Percentiles rank a stretch among this genome's conserved stretches.
Evolutionary conservation across 2,329 filamentous ascomycete genomes (phyloP).

Genomic region (Colletotrichum viniferum): DNA sequence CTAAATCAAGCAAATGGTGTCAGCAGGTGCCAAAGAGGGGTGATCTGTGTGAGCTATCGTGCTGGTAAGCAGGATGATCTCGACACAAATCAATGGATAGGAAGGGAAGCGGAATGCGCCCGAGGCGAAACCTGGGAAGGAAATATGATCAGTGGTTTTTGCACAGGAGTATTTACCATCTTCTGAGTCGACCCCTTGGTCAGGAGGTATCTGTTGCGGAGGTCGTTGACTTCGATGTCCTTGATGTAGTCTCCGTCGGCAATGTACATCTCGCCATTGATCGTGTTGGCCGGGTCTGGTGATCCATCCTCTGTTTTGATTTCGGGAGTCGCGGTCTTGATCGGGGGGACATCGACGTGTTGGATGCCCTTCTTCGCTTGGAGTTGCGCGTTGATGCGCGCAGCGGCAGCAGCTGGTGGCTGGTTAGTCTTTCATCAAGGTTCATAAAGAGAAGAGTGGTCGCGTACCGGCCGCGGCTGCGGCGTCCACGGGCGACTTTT

Average conservation of each 20-base stretch:
- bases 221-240: conserved; percentile 98
- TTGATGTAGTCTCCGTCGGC: conserved; percentile 98
- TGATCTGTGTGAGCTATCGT: conserved; percentile 65
- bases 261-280: conserved; percentile 90
- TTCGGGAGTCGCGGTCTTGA: conserved; percentile 63
- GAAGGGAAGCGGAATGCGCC: conserved; percentile 15
- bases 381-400: conserved; percentile 82
- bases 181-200: conserved; percentile 98
- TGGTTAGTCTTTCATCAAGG: conserved; percentile 27
- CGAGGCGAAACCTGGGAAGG: conserved; percentile 17
- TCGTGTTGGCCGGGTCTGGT: conserved; percentile 50
- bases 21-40: conserved; percentile 89
- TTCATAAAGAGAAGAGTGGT: not conserved
- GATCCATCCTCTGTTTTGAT: conserved; percentile 43
- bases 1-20: conserved; percentile 90
- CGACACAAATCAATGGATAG: conserved; percentile 50
- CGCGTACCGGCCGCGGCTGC: conserved; percentile 78
- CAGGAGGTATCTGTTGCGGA: conserved; percentile 94
- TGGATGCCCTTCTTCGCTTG: conserved; percentile 89
- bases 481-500: conserved; percentile 65
- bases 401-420: conserved; percentile 79
- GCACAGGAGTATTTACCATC: conserved; percentile 87
- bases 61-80: conserved; percentile 74
- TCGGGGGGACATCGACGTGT: conserved; percentile 86
- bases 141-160: conserved; percentile 37